Evolutionary conservation across 805 yeast genomes (phyloP).

Genomic region (Wickerhamomyces pijperi): DNA sequence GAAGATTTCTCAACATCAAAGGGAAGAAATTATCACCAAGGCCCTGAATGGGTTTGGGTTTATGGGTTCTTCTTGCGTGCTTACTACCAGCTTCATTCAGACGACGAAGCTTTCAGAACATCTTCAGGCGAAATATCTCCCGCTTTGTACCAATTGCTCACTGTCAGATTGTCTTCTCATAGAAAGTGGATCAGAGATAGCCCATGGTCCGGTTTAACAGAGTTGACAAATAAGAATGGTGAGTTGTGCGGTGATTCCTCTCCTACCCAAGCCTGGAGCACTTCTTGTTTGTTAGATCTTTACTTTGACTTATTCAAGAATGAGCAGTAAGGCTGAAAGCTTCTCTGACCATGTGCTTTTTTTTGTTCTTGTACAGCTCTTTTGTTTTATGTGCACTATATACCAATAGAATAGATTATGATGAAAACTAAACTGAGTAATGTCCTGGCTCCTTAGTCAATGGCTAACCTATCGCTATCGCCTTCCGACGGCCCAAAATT

Average conservation of each 20-base stretch:
- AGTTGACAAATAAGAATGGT: conserved; percentile 84
- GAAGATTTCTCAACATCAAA: conserved; percentile 86
- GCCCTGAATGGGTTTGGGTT: conserved; percentile 98
- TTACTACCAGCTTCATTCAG: conserved; percentile 40
- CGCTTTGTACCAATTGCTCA: conserved; percentile 46
- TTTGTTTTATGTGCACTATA: too few species aligned
- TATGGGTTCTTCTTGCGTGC: conserved; percentile 85
- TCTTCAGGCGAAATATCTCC: conserved; percentile 29
- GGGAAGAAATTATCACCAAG: conserved; percentile 96
- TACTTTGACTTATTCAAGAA: conserved; percentile 43
- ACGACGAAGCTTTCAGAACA: conserved; percentile 25
- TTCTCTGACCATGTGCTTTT: too few species aligned
- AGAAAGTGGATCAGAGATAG: conserved; percentile 61
- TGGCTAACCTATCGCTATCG: too few species aligned
- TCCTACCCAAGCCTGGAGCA: conserved; percentile 96
- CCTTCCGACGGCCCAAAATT: too few species aligned
- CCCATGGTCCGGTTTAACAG: conserved; percentile 91
- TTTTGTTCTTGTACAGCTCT: too few species aligned
- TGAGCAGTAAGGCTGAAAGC: neutral
- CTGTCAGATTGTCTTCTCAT: conserved; percentile 52
- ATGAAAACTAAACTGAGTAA: too few species aligned
- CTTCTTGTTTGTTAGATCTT: conserved; percentile 75
- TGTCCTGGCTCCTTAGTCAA: too few species aligned
- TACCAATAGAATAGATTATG: too few species aligned
- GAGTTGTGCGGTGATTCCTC: conserved; percentile 74